Evolutionary conservation across 2,329 filamentous ascomycete genomes (phyloP).

Genomic region (Botrytis deweyae): DNA sequence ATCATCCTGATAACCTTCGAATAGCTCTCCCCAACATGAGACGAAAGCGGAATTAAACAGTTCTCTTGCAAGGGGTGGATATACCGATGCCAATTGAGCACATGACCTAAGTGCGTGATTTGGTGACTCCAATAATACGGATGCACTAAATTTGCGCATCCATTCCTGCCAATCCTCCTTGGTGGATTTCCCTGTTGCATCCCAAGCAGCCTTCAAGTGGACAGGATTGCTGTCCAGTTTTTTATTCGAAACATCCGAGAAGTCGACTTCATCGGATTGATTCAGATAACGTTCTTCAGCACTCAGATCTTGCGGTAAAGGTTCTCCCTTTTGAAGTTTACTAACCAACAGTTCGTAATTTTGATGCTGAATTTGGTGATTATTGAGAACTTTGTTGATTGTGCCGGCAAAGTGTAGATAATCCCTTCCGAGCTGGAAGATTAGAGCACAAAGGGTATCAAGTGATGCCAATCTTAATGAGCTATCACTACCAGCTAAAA

Average conservation of each 20-base stretch:
- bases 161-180: slow-evolving; percentile 99
- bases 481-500: slow-evolving; percentile 72
- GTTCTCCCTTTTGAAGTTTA: slow-evolving; percentile 92
- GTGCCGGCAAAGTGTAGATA: slow-evolving; percentile 93
- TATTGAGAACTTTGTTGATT: slow-evolving; percentile 81
- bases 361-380: slow-evolving; percentile 78
- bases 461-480: slow-evolving; percentile 77
- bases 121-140: slow-evolving; percentile 89
- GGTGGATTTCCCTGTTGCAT: slow-evolving; percentile 93
- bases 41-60: slow-evolving; percentile 99
- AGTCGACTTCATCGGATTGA: slow-evolving; percentile 74
- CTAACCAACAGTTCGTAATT: slow-evolving; percentile 91
- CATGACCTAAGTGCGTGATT: slow-evolving; percentile 94
- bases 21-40: slow-evolving; percentile 97
- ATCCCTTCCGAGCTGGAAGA: slow-evolving; percentile 93
- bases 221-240: slow-evolving; percentile 97
- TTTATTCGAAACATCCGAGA: slow-evolving; percentile 83
- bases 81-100: slow-evolving; percentile 84
- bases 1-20: slow-evolving; percentile 95
- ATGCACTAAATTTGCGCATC: slow-evolving; percentile 95
- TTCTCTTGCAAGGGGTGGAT: slow-evolving; percentile 85
- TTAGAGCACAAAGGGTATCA: slow-evolving; percentile 91
- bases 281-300: slow-evolving; percentile 79
- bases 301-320: slow-evolving; percentile 90
- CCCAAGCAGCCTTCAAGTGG: slow-evolving; percentile 95